phyloP scores from a whole-genome alignment of 306 rosid species.

The Pyrus pyrifolia region DNA sequence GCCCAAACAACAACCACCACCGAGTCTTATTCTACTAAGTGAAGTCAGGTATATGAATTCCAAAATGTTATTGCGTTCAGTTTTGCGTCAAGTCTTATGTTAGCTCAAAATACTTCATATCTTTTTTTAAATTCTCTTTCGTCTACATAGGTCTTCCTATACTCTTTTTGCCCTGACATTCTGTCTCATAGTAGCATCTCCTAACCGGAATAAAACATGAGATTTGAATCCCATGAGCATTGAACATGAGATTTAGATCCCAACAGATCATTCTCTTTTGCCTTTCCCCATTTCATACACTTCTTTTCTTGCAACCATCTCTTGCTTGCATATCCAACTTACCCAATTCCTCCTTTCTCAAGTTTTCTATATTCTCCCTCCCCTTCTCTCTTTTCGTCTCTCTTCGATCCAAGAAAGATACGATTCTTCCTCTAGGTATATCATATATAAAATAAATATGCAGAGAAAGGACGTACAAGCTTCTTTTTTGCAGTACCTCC shows the following conservation, averaged over 20 bases:
- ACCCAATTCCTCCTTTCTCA: conserved; percentile 79
- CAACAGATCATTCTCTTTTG: conserved; percentile 37
- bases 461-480: conserved; percentile 30
- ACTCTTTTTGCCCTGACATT: no score
- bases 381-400: conserved; percentile 40
- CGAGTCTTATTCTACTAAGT: no score
- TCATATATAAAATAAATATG: conserved; percentile 31
- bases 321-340: conserved; percentile 84
- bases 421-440: conserved; percentile 70
- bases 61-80: no score
- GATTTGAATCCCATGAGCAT: no score
- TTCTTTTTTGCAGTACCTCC: conserved; percentile 28
- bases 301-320: conserved; percentile 45
- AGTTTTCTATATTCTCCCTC: conserved; percentile 84
- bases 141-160: no score
- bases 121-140: no score
- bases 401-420: conserved; percentile 73
- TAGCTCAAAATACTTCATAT: no score
- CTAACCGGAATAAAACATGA: no score
- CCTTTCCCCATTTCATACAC: not conserved
- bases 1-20: not conserved
- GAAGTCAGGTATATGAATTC: no score
- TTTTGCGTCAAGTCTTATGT: no score
- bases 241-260: conserved; percentile 37
- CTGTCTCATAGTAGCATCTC: no score